A percentile compares a stretch with the other conserved stretches of the same genome.
Evolutionary conservation across 1,284 basidiomycete species (phyloP).

Genomic region (Malassezia globosa): DNA sequence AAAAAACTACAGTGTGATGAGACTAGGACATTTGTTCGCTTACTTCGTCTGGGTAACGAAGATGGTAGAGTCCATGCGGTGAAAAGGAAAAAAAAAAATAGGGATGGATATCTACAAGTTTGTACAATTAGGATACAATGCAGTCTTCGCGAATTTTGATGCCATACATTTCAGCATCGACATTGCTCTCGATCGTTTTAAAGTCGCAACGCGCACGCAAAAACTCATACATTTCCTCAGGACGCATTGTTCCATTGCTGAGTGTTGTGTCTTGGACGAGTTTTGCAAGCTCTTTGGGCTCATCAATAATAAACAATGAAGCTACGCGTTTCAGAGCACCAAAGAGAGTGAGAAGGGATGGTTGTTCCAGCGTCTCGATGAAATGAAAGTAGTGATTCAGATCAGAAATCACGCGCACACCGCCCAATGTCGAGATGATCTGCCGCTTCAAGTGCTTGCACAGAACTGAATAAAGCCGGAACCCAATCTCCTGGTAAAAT

Average conservation of each 20-base stretch:
- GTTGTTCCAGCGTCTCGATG: conserved; percentile 54
- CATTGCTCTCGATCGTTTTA: conserved; percentile 33
- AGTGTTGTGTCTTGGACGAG: conserved; percentile 86
- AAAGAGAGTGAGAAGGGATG: conserved; percentile 70
- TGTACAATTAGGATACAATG: no score
- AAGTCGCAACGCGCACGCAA: conserved; percentile 33
- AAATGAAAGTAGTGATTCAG: conserved; percentile 84
- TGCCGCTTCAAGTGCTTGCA: conserved; percentile 94
- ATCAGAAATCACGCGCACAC: conserved; percentile 91
- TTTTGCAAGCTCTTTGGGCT: conserved; percentile 71
- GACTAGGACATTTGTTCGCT: no score
- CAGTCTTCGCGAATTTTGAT: conserved; percentile 42
- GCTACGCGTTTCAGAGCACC: conserved; percentile 90
- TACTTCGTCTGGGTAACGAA: no score
- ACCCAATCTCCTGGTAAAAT: conserved; percentile 91
- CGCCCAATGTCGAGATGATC: conserved; percentile 83
- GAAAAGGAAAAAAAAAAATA: no score
- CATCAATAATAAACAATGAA: conserved; percentile 68
- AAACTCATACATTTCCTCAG: conserved; percentile 57
- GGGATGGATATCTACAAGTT: conserved; percentile 20
- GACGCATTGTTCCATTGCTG: conserved; percentile 71
- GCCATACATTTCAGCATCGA: conserved; percentile 46
- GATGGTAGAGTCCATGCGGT: no score
- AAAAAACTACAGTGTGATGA: no score
- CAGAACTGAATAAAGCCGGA: conserved; percentile 75